Evolutionary conservation across 2,329 filamentous ascomycete species (phyloP), one percentile per base, ranked within the genome.

Genomic region (Pestalotiopsis sp.): DNA sequence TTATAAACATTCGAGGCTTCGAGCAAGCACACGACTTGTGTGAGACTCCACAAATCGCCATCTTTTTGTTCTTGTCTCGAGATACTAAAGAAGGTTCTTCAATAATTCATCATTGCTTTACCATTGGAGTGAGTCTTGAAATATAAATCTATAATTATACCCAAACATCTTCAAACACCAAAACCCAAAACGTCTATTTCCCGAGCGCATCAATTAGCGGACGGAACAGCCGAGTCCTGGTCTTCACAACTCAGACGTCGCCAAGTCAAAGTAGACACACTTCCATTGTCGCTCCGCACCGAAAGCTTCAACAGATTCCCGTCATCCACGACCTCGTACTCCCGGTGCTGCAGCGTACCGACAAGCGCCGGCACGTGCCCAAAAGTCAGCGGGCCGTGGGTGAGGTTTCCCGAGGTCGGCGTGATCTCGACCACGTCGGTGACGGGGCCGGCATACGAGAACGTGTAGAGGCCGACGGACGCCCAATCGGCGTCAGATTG

Each of bases 401-500:
- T 70, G 38, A 78, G 69, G 64, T 74, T 72, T 14, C 76, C 76
- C 2, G 72, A 69, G 3, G 73, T 72, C 20, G 62, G 11, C 23
- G 36, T 49, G 23, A 27, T 23, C 38, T 74, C 69, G 67, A 69
- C 74, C 62, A 78, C 67, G 27, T 39, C n/a, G 36, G 69, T 66
- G 17, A 72, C 69, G 13, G 72, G 72, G 17, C 75, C 76, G 0
- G 75, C 71, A 58, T 78, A 78, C 20, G 72, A 67, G 57, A 74
- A 67, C 12, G 71, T 73, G 69, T 76, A 73, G 41, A 69, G 74
- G 45, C 75, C 75, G 27, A 77, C 70, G 17, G 70, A 67, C 3
- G 76, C 75, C 75, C 75, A 77, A 36, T 74, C 74, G 13, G 70
- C 72, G 23, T 77, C 75, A 2, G 75, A 65, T 63, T 76, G 75